Evolutionary conservation across 306 rosid species (phyloP).

Genomic region (Mucuna pruriens): DNA sequence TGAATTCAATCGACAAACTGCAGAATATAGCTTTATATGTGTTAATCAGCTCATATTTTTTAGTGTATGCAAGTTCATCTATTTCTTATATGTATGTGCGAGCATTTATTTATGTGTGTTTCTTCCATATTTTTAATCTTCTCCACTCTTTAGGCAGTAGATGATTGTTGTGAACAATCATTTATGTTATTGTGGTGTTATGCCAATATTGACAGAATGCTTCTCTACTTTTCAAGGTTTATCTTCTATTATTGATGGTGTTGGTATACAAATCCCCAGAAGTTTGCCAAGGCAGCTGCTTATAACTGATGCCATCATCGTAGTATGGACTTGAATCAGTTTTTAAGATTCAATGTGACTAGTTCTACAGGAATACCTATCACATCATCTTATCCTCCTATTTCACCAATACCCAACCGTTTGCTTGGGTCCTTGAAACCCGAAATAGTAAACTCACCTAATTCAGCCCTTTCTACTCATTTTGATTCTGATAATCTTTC

Average conservation of each 20-base stretch:
- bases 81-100: not conserved
- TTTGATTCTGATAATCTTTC: slow-evolving; percentile 57
- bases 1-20: not conserved
- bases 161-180: not conserved
- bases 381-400: slow-evolving; percentile 52
- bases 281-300: slow-evolving; percentile 6
- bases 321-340: slow-evolving; percentile 74
- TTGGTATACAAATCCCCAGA: not conserved
- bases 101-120: not conserved
- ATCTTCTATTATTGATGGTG: slow-evolving; percentile 25
- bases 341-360: slow-evolving; percentile 50
- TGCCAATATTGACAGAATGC: slow-evolving; percentile 23
- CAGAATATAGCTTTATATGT: not conserved
- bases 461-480: slow-evolving; percentile 52
- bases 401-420: slow-evolving; percentile 50
- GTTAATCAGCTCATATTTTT: not conserved
- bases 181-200: not conserved
- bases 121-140: not conserved
- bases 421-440: slow-evolving; percentile 62
- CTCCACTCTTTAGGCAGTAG: not conserved
- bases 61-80: not conserved
- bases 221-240: slow-evolving; percentile 50
- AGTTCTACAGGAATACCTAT: slow-evolving; percentile 47
- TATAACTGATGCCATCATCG: slow-evolving; percentile 47
- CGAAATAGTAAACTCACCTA: slow-evolving; percentile 64